These are phyloP conservation scores for Aspergillus diversus DNA, from an alignment of 495 filamentous ascomycete species.

Conservation along the genomic window DNA sequence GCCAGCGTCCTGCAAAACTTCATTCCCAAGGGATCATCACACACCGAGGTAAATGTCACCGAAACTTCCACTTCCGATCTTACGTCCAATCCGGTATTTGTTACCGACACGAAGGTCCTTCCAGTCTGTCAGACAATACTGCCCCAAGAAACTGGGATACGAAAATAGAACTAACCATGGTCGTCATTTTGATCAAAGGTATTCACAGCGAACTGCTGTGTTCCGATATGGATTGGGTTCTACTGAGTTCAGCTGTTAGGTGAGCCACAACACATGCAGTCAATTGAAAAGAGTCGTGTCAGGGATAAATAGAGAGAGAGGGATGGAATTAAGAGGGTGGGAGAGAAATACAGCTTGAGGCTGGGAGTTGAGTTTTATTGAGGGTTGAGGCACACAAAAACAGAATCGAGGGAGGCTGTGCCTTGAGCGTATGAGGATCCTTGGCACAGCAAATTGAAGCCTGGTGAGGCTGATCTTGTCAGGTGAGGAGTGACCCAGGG, in stretches of 20 bases:
- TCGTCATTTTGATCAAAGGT: slow-evolving; percentile 49
- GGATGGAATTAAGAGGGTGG: slow-evolving; percentile 25
- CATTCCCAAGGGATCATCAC: slow-evolving; percentile 24
- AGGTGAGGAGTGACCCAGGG: not conserved
- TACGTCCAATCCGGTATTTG: slow-evolving; percentile 99
- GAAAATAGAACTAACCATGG: slow-evolving; percentile 41
- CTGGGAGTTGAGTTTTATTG: slow-evolving; percentile 24
- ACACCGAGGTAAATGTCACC: slow-evolving; percentile 97
- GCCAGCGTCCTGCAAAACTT: slow-evolving; percentile 7
- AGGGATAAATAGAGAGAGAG: slow-evolving; percentile 21
- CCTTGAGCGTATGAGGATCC: slow-evolving; percentile 20
- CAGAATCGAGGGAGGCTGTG: slow-evolving; percentile 18
- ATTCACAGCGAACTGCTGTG: slow-evolving; percentile 47
- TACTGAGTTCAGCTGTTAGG: not conserved
- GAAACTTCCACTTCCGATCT: slow-evolving; percentile 98
- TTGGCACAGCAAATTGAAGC: slow-evolving; percentile 21
- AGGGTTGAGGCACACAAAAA: slow-evolving; percentile 22
- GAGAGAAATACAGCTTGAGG: slow-evolving; percentile 9
- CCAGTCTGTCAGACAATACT: slow-evolving; percentile 21
- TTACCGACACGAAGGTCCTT: slow-evolving; percentile 99
- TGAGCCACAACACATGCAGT: not conserved
- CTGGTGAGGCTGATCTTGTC: slow-evolving; percentile 10
- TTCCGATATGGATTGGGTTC: slow-evolving; percentile 18
- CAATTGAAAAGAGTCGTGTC: slow-evolving; percentile 16
- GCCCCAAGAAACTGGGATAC: slow-evolving; percentile 2